Conservation (phyloP, 139 green algal species). For the Auxenochlorella protothecoides region DNA sequence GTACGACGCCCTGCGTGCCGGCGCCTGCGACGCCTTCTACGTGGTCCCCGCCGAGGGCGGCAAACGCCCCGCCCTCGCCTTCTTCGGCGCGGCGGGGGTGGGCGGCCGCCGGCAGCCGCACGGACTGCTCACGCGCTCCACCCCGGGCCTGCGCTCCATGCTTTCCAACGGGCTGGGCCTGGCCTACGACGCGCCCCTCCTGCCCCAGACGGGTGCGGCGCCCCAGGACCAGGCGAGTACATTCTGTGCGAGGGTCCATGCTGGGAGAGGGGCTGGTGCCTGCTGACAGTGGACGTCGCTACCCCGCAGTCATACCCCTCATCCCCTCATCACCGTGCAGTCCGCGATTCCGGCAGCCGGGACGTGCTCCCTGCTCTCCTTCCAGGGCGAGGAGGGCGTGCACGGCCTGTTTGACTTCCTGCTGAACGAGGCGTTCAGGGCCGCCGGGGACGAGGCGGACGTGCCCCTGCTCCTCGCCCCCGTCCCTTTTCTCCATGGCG, state of each 20-base stretch:
- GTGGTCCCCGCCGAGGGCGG: conserved; percentile 18
- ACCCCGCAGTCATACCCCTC: not conserved
- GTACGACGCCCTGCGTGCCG: conserved; percentile 27
- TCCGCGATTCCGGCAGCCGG: conserved; percentile 10
- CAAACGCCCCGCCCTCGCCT: conserved; percentile 21
- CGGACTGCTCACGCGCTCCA: conserved; percentile 42
- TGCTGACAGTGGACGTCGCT: not conserved
- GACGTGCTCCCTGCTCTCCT: conserved; percentile 42
- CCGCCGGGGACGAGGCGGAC: conserved; percentile 25
- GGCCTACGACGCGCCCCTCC: conserved; percentile 37
- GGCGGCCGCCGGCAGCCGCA: conserved; percentile 23
- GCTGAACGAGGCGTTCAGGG: conserved; percentile 24
- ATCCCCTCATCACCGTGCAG: not conserved
- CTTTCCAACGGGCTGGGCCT: conserved; percentile 20
- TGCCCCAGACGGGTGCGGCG: not conserved
- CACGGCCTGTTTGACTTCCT: conserved; percentile 53
- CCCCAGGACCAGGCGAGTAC: not conserved
- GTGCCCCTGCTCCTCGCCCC: conserved; percentile 50
- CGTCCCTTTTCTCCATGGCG: conserved; percentile 33
- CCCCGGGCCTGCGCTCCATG: conserved; percentile 14
- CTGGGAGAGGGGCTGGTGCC: not conserved
- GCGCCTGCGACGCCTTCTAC: conserved; percentile 36
- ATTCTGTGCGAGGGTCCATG: too few species aligned
- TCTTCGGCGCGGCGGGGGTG: conserved; percentile 40
- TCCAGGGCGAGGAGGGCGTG: conserved; percentile 33